phyloP scores from a whole-genome alignment of 1,284 basidiomycete genomes.

The Marasmius tenuissimus region DNA sequence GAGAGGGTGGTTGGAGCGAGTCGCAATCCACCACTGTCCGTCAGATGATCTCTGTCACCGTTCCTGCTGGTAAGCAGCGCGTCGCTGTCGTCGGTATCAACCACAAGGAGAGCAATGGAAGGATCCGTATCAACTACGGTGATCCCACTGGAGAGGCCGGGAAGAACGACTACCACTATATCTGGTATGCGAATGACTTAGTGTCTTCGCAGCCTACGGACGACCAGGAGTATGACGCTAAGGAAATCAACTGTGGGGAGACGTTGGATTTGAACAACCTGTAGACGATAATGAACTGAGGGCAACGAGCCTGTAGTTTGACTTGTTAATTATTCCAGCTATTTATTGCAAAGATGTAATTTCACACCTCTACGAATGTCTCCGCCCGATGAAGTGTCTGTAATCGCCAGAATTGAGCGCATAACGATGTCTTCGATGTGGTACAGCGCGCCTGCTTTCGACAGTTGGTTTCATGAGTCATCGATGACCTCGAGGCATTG shows the following conservation, averaged over 20 bases:
- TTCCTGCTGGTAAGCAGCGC: background rate
- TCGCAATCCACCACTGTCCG: background rate
- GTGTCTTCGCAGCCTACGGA: conserved; percentile 1
- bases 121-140: background rate
- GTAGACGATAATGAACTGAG: too few species aligned
- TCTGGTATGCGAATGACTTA: background rate
- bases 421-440: too few species aligned
- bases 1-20: background rate
- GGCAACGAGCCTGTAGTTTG: too few species aligned
- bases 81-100: background rate
- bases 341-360: too few species aligned
- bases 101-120: background rate
- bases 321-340: too few species aligned
- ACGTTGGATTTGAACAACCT: background rate
- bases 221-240: too few species aligned
- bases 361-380: too few species aligned
- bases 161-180: conserved; percentile 1
- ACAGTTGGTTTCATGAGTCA: too few species aligned
- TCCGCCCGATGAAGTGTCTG: too few species aligned
- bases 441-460: too few species aligned
- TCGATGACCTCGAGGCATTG: too few species aligned
- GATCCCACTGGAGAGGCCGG: background rate
- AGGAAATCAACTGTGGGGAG: conserved; percentile 3
- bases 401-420: too few species aligned
- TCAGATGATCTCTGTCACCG: background rate